A percentile compares a stretch with the other conserved stretches of the same genome.
Conservation (phyloP, 2,329 filamentous ascomycete genomes). For the Claviceps sp. region DNA sequence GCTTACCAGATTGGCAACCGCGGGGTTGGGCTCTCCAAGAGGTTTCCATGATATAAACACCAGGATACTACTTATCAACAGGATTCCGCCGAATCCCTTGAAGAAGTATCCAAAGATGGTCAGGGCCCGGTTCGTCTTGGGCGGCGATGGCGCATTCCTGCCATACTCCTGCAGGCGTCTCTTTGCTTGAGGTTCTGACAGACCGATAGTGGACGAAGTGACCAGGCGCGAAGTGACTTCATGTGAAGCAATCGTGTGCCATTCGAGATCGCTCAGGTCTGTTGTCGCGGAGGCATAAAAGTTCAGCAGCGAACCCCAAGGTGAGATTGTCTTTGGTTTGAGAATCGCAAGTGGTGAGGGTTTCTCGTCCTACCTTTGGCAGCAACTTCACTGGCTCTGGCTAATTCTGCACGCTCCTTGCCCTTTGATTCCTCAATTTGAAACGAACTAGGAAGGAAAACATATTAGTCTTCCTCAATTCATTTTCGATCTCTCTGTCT, state of each 20-base stretch:
- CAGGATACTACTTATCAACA: constrained; percentile 54
- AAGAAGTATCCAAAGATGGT: constrained; percentile 59
- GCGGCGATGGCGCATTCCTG: constrained; percentile 51
- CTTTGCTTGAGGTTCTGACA: constrained; percentile 44
- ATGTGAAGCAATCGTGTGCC: constrained; percentile 47
- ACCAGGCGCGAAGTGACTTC: constrained; percentile 48
- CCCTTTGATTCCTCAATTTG: constrained; percentile 42
- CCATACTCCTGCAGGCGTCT: constrained; percentile 47
- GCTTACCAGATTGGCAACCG: constrained; percentile 44
- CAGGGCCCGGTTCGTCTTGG: constrained; percentile 44
- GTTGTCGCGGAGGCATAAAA: not conserved
- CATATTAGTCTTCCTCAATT: not conserved
- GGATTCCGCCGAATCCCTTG: constrained; percentile 60
- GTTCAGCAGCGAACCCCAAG: not conserved
- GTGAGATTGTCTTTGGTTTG: not conserved
- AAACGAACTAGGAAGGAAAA: constrained; percentile 25
- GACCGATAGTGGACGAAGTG: constrained; percentile 41
- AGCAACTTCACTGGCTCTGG: constrained; percentile 28
- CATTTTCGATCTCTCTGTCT: not conserved
- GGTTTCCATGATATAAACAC: constrained; percentile 70
- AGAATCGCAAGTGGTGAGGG: not conserved
- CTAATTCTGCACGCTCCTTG: constrained; percentile 24
- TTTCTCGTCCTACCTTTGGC: constrained; percentile 24
- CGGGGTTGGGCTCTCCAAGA: constrained; percentile 51
- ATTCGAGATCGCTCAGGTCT: constrained; percentile 52